Evolutionary conservation across 345 rosid genomes (phyloP).

Genomic region (Eucalyptus dawsonii): DNA sequence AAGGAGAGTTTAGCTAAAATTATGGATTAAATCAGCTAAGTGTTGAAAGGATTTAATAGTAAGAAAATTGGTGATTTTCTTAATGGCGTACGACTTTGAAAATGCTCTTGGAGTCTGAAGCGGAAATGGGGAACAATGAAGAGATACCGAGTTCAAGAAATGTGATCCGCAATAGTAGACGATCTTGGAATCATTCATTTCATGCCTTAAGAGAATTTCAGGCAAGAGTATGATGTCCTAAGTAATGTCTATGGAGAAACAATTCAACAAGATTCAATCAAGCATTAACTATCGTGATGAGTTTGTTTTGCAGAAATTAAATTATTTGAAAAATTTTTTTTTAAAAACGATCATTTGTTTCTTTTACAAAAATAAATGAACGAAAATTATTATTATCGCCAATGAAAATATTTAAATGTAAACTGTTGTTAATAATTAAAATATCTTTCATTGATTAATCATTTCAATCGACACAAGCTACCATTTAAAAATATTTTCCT

Average conservation of each 20-base stretch:
- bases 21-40: not conserved
- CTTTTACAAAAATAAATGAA: not conserved
- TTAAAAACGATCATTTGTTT: accelerated
- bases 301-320: not conserved
- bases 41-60: not conserved
- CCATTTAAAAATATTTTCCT: not conserved
- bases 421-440: accelerated
- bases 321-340: not conserved
- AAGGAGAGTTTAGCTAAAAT: not conserved
- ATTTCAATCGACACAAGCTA: not conserved
- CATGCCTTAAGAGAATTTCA: not conserved
- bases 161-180: not conserved
- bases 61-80: not conserved
- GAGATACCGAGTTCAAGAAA: not conserved
- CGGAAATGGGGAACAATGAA: not conserved
- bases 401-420: accelerated
- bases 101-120: not conserved
- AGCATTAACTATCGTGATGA: not conserved
- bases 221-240: not conserved
- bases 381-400: accelerated
- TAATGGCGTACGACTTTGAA: not conserved
- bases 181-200: not conserved
- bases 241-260: not conserved
- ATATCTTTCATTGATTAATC: not conserved
- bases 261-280: not conserved